These are phyloP conservation scores for Penicillium sp. DNA, from an alignment of 2,329 filamentous ascomycete genomes.

Conservation along the genomic window DNA sequence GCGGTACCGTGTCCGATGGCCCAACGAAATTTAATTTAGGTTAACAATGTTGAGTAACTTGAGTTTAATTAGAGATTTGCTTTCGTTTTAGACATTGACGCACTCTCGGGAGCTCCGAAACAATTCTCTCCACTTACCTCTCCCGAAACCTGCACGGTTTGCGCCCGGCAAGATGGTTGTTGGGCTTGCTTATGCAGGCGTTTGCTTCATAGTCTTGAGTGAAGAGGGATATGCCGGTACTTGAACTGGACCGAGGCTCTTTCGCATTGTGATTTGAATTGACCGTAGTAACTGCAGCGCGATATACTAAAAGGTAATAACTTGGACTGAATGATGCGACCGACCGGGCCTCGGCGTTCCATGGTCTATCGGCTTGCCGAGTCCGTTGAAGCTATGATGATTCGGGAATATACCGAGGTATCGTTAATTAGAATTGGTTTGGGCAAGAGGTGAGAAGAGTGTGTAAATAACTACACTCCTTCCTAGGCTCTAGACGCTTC, in stretches of 20 bases:
- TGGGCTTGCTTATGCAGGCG: neutral
- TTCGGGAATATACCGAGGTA: neutral
- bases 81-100: neutral
- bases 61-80: neutral
- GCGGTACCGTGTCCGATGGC: neutral
- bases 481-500: no score
- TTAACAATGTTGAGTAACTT: neutral
- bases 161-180: neutral
- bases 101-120: neutral
- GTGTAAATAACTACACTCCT: no score
- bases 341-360: neutral
- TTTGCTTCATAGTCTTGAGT: neutral
- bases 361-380: neutral
- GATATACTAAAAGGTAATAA: no score
- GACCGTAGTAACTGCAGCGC: no score
- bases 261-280: neutral
- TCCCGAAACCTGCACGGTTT: neutral
- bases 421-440: neutral
- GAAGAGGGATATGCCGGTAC: neutral
- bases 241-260: neutral
- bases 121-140: neutral
- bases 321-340: neutral
- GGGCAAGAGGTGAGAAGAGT: no score
- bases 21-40: neutral
- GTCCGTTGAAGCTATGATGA: neutral